phyloP scores from a whole-genome alignment of 805 yeast species.

The Pichia sporocuriosa region DNA sequence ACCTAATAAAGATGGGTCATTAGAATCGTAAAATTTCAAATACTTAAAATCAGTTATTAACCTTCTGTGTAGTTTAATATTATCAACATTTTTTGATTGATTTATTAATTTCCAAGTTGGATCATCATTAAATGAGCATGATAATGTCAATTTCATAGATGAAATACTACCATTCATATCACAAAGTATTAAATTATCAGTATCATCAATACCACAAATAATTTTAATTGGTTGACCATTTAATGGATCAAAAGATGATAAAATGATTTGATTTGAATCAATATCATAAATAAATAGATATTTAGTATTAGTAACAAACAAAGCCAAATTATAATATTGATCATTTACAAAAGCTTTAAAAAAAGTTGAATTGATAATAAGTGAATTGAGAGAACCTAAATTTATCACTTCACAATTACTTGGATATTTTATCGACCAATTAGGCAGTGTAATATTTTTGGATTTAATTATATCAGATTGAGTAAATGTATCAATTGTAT shows the following conservation, averaged over 20 bases:
- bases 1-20: slow-evolving; percentile 14
- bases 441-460: slow-evolving; percentile 17
- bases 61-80: slow-evolving; percentile 26
- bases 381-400: slow-evolving; percentile 17
- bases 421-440: slow-evolving; percentile 25
- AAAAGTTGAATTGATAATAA: slow-evolving; percentile 22
- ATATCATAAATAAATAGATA: slow-evolving; percentile 23
- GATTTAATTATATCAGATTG: slow-evolving; percentile 20
- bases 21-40: slow-evolving; percentile 6
- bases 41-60: slow-evolving; percentile 20
- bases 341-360: slow-evolving; percentile 12
- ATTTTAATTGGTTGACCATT: slow-evolving; percentile 18
- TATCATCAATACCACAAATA: slow-evolving; percentile 16
- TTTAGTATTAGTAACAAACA: slow-evolving; percentile 26
- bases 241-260: slow-evolving; percentile 14
- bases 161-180: slow-evolving; percentile 29
- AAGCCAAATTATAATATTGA: slow-evolving; percentile 11
- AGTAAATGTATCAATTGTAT: slow-evolving; percentile 16
- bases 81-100: not conserved
- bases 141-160: slow-evolving; percentile 1
- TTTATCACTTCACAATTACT: slow-evolving; percentile 5
- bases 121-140: too few relatives aligned
- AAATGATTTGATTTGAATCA: slow-evolving; percentile 11
- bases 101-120: slow-evolving; percentile 1
- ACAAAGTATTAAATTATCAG: slow-evolving; percentile 22